phyloP scores from a whole-genome alignment of 1,284 basidiomycete species.

The Heterobasidion irregulare region DNA sequence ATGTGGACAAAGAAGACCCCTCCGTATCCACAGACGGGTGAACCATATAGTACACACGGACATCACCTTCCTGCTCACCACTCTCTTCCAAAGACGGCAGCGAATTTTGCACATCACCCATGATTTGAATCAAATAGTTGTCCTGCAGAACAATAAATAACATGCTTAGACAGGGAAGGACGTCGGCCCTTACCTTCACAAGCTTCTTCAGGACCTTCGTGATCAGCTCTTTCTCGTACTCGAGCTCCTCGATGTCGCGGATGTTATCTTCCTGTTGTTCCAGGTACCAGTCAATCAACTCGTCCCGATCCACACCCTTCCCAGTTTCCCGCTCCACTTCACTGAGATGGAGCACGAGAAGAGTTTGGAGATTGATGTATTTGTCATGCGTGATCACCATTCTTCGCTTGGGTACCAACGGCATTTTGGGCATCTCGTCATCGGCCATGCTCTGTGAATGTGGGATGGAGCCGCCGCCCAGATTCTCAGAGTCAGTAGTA shows the following conservation, averaged over 20 bases:
- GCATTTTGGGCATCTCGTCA: slow-evolving; percentile 13
- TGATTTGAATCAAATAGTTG: slow-evolving; percentile 77
- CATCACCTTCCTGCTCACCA: slow-evolving; percentile 44
- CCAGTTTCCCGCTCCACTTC: slow-evolving; percentile 74
- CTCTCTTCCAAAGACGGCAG: slow-evolving; percentile 57
- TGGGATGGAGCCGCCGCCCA: neutral
- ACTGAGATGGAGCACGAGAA: slow-evolving; percentile 80
- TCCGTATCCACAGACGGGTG: slow-evolving; percentile 66
- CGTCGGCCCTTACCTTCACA: slow-evolving; percentile 61
- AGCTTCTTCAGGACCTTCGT: slow-evolving; percentile 86
- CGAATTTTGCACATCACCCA: slow-evolving; percentile 75
- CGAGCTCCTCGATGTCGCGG: slow-evolving; percentile 82
- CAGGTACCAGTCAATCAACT: slow-evolving; percentile 95
- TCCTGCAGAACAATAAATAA: slow-evolving; percentile 42
- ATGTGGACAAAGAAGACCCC: neutral
- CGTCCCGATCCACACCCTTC: slow-evolving; percentile 78
- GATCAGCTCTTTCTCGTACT: slow-evolving; percentile 87
- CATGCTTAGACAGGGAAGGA: neutral
- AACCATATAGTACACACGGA: slow-evolving; percentile 73
- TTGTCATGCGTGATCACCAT: slow-evolving; percentile 94
- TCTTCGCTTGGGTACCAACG: slow-evolving; percentile 49
- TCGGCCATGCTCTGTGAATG: slow-evolving; percentile 7
- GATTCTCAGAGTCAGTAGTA: neutral
- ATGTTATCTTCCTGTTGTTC: slow-evolving; percentile 84
- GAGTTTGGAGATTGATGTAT: slow-evolving; percentile 85